These are phyloP conservation scores for Carex arenaria DNA, from an alignment of 202 grass and related monocot genomes.

Conservation along the genomic window DNA sequence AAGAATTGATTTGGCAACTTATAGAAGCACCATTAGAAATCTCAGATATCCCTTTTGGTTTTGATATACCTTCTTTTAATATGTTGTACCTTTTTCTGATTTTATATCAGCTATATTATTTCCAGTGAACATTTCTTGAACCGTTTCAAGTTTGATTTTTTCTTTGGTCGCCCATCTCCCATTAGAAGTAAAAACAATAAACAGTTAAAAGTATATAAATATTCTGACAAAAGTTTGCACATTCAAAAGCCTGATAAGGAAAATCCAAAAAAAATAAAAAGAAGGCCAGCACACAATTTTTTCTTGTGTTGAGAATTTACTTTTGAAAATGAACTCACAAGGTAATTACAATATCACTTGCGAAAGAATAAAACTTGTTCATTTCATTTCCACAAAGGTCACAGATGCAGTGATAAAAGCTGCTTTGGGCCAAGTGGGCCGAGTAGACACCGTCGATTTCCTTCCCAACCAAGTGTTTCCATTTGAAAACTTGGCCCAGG, in stretches of 20 bases:
- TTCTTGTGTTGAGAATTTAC: neutral
- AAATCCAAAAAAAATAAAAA: neutral
- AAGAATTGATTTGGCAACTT: neutral
- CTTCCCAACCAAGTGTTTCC: slow-evolving; percentile 60
- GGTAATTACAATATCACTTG: neutral
- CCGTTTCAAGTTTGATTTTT: neutral
- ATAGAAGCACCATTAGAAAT: neutral
- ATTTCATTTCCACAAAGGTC: slow-evolving; percentile 40
- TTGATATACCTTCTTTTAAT: neutral
- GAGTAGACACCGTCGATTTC: slow-evolving; percentile 38
- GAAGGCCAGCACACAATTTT: neutral
- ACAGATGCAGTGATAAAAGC: slow-evolving; percentile 39
- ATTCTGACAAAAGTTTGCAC: neutral
- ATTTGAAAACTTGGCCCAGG: slow-evolving; percentile 41
- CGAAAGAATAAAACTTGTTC: neutral
- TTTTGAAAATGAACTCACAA: neutral
- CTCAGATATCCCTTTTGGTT: neutral
- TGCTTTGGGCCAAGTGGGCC: slow-evolving; percentile 55
- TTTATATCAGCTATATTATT: neutral
- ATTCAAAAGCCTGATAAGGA: neutral
- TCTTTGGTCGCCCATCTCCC: neutral
- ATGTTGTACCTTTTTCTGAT: neutral
- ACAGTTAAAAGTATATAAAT: neutral
- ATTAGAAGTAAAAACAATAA: neutral
- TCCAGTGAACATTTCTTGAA: neutral